Percentiles rank a stretch among this genome's conserved stretches.
Evolutionary conservation across 192 early-diverging fungal species (phyloP).

Genomic region (Nowakowskiella sp.): DNA sequence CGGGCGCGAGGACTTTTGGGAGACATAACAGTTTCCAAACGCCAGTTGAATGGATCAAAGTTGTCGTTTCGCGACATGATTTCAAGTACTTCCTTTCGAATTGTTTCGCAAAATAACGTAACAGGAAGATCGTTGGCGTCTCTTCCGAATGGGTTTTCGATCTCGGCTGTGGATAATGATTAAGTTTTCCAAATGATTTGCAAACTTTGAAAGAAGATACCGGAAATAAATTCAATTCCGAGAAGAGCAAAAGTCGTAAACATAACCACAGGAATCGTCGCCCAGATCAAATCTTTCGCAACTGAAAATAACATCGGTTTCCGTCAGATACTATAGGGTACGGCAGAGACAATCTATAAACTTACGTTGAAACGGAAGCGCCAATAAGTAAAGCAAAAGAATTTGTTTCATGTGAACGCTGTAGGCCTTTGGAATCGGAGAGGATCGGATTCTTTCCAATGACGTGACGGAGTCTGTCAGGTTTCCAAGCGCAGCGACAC

Average conservation of each 20-base stretch:
- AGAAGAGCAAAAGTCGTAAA: constrained; percentile 64
- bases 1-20: no score
- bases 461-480: constrained; percentile 51
- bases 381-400: constrained; percentile 59
- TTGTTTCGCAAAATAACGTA: constrained; percentile 28
- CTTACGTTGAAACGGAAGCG: constrained; percentile 76
- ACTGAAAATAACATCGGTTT: background rate
- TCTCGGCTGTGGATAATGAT: no score
- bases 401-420: constrained; percentile 81
- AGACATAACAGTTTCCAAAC: no score
- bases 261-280: constrained; percentile 60
- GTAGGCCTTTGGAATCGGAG: constrained; percentile 84
- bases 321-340: constrained; percentile 5
- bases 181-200: no score
- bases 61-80: constrained; percentile 15
- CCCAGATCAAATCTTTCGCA: constrained; percentile 28
- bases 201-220: no score
- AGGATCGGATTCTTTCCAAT: constrained; percentile 78
- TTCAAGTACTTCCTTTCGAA: constrained; percentile 24
- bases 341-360: constrained; percentile 33
- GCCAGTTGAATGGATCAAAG: constrained; percentile 15
- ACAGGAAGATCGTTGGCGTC: constrained; percentile 61
- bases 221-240: constrained; percentile 67
- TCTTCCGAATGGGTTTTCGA: constrained; percentile 88
- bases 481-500: constrained; percentile 37